Conservation (phyloP, 2,329 filamentous ascomycete species). For the Venturia aucupariae region DNA sequence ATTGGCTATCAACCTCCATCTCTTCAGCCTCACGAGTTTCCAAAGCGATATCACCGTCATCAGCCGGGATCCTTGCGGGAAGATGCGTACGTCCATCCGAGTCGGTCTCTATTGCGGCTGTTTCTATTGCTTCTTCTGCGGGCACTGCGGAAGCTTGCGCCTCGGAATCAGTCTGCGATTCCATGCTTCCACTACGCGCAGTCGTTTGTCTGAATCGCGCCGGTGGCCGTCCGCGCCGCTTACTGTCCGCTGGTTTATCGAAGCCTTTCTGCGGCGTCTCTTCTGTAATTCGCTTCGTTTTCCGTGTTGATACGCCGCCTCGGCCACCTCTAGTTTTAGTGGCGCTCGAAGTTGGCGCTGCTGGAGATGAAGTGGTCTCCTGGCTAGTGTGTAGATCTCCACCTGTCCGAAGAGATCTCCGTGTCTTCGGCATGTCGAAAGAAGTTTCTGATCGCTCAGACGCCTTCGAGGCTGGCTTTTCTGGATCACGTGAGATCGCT, state of each 20-base stretch:
- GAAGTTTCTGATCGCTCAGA: slow-evolving; percentile 5
- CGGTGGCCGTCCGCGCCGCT: slow-evolving; percentile 1
- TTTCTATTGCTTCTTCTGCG: slow-evolving; percentile 2
- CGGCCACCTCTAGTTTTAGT: slow-evolving; percentile 2
- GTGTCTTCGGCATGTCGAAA: slow-evolving; percentile 11
- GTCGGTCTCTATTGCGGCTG: background rate
- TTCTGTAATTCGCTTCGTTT: background rate
- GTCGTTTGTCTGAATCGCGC: background rate
- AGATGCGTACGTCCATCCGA: slow-evolving; percentile 5
- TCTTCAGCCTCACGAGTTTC: background rate
- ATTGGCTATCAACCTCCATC: slow-evolving; percentile 1
- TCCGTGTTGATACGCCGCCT: slow-evolving; percentile 3
- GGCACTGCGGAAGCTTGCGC: slow-evolving; percentile 5
- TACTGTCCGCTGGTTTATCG: background rate
- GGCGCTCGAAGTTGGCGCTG: background rate
- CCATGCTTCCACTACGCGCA: background rate
- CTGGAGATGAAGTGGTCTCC: background rate
- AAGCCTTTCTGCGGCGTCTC: slow-evolving; percentile 5
- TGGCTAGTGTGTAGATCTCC: background rate
- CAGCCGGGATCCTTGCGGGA: slow-evolving; percentile 8
- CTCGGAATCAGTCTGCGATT: slow-evolving; percentile 5
- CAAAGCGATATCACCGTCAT: slow-evolving; percentile 6
- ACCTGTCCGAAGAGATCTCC: slow-evolving; percentile 4
- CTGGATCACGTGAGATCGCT: slow-evolving; percentile 4
- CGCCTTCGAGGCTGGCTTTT: background rate